Evolutionary conservation across 768 basidiomycete species (phyloP).

Genomic region (Hygrocybe punicea): DNA sequence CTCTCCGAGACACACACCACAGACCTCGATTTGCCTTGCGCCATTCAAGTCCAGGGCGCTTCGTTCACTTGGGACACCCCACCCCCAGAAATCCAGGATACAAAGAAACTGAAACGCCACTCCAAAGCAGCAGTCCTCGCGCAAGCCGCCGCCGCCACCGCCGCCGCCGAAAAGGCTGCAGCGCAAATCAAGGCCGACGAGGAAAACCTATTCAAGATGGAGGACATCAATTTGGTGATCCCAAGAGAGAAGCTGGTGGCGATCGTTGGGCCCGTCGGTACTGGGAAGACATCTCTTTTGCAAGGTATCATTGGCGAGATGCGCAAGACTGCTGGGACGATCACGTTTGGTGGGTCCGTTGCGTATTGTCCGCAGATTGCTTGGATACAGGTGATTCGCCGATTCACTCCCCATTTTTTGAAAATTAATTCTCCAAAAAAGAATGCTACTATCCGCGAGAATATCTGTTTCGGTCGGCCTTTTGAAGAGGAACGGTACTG

Average conservation of each 20-base stretch:
- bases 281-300: conserved; percentile 65
- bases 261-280: conserved; percentile 79
- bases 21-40: conserved; percentile 55
- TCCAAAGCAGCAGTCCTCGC: not conserved
- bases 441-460: conserved; percentile 85
- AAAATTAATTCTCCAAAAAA: conserved; percentile 18
- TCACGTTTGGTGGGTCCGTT: conserved; percentile 71
- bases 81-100: conserved; percentile 47
- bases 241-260: conserved; percentile 78
- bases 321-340: conserved; percentile 61
- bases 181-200: conserved; percentile 36
- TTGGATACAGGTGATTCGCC: conserved; percentile 71
- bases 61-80: conserved; percentile 87
- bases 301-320: conserved; percentile 83
- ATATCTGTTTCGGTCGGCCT: conserved; percentile 82
- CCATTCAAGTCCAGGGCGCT: conserved; percentile 63
- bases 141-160: not conserved
- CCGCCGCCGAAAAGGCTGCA: conserved; percentile 15
- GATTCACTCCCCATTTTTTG: not conserved
- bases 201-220: conserved; percentile 58
- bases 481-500: conserved; percentile 82
- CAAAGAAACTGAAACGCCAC: conserved; percentile 30
- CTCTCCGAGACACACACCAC: conserved; percentile 55
- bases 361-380: conserved; percentile 84
- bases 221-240: conserved; percentile 61